Evolutionary conservation across 2,329 filamentous ascomycete genomes (phyloP).

Genomic region (Fusarium sp.): DNA sequence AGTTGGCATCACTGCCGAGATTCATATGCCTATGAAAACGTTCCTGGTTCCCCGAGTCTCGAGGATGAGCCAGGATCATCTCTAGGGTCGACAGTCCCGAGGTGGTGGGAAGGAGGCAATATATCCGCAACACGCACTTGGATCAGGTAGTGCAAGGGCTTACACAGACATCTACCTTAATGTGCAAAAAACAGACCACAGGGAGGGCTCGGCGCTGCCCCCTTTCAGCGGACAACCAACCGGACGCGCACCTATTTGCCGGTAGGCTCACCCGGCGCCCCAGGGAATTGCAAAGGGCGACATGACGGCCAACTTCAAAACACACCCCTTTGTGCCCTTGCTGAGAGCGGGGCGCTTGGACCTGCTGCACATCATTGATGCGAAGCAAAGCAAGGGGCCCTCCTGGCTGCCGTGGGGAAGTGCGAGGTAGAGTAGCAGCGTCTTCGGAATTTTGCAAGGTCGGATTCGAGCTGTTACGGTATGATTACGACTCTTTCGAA

Average conservation of each 20-base stretch:
- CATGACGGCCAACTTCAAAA: conserved; percentile 27
- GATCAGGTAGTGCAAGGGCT: conserved; percentile 5
- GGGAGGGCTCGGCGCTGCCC: conserved; percentile 19
- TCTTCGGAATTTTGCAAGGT: conserved; percentile 8
- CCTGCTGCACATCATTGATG: conserved; percentile 45
- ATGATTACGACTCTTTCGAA: background rate
- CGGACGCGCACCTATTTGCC: conserved; percentile 15
- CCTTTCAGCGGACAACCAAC: conserved; percentile 18
- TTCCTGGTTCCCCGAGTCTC: conserved; percentile 1
- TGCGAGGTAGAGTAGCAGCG: conserved; percentile 24
- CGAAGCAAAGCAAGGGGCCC: conserved; percentile 34
- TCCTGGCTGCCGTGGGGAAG: conserved; percentile 38
- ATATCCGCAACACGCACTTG: conserved; percentile 21
- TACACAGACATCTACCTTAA: background rate
- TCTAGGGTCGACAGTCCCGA: conserved; percentile 30
- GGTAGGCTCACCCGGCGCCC: conserved; percentile 13
- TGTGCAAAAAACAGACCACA: conserved; percentile 17
- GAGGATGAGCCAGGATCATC: conserved; percentile 1
- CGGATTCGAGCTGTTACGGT: background rate
- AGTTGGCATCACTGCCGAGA: background rate
- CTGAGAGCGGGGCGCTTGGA: conserved; percentile 38
- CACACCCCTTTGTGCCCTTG: conserved; percentile 25
- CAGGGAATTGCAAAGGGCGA: conserved; percentile 30
- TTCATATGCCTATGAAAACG: background rate
- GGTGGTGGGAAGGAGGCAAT: conserved; percentile 34